Conservation (phyloP, 2,329 filamentous ascomycete genomes). For the Elsinoe australis region DNA sequence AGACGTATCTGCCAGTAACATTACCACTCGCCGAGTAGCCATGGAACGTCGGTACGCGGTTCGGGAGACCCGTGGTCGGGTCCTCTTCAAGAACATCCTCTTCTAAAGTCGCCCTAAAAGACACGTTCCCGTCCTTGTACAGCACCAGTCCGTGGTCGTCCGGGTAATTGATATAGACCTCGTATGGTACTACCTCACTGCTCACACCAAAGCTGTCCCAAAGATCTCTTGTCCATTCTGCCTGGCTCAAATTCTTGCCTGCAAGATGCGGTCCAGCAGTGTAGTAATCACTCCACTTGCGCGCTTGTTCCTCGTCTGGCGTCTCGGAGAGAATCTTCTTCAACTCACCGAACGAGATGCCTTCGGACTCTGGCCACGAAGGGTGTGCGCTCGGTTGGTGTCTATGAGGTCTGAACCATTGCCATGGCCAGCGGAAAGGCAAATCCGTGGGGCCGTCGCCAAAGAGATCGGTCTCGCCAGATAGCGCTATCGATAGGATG, state of each 20-base stretch:
- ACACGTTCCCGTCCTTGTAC: constrained; percentile 33
- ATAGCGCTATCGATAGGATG: constrained; percentile 34
- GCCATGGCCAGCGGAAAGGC: constrained; percentile 17
- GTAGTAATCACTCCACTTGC: constrained; percentile 45
- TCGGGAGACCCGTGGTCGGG: constrained; percentile 51
- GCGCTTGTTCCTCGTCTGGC: constrained; percentile 45
- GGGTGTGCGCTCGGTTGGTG: constrained; percentile 23
- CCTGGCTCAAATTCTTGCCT: constrained; percentile 46
- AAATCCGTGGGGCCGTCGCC: constrained; percentile 23
- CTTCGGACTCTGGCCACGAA: constrained; percentile 37
- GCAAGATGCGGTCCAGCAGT: constrained; percentile 45
- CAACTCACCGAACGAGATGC: constrained; percentile 48
- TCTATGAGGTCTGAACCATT: constrained; percentile 9
- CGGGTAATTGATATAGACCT: constrained; percentile 47
- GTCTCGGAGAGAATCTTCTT: constrained; percentile 48
- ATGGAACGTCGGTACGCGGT: constrained; percentile 60
- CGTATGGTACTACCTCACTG: constrained; percentile 41
- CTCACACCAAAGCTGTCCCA: constrained; percentile 45
- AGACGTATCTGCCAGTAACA: constrained; percentile 79
- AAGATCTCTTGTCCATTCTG: constrained; percentile 43
- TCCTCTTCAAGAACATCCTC: constrained; percentile 84
- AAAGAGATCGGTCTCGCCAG: constrained; percentile 29
- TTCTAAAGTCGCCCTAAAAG: constrained; percentile 56
- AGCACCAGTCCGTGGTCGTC: constrained; percentile 40
- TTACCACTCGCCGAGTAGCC: constrained; percentile 91